Evolutionary conservation across 208 protist genomes (phyloP), one percentile per base, ranked within the genome.

Genomic region (Herpetomonas samuelpessoai): DNA sequence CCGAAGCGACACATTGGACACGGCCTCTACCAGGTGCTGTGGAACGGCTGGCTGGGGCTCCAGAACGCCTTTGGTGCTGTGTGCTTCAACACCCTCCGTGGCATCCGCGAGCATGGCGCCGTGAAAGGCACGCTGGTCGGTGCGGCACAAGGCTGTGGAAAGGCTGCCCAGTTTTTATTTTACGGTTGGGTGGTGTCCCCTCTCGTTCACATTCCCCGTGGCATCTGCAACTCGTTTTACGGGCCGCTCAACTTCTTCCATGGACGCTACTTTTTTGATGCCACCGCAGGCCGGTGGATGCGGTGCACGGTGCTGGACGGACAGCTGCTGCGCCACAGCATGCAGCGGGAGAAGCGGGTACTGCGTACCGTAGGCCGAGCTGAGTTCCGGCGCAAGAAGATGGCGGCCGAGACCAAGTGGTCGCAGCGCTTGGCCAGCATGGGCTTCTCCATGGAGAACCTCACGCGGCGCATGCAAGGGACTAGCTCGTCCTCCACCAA

Each of bases 171-270:
- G 31, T 92, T 83, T 65, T 48, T 95, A 19, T 54, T 49, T 16
- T 88, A 89, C 55, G 88, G 85, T 38, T 79, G 71, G 38, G 22
- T 92, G 2, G 25, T 91, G 9, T 95, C 88, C 0, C 88, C 88
- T 2, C 21, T 74, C 30, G 59, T 95, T 48, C 85, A 92, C 35
- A 59, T 95, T 38, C 60, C 74, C 6, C 62, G 67, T 30, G 84
- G 85, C 0, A 30, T 91, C 9, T 81, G 48, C 49, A 95, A 95
- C 63, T 76, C 70, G 47, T 14, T 88, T 9, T 83, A 83, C 30
- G 82, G 88, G 1, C 65, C 75, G 18, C 35, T 81, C 25, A 95
- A 81, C 76, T 80, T 80, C 26, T 45, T 92, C 45, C 66, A 64
- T 0, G 83, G 84, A 1, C 65, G 41, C 35, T 72, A 83, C 66